Percentiles rank a stretch among this genome's conserved stretches.
These are phyloP conservation scores for Zangia roseola DNA, from an alignment of 768 basidiomycete species.

Conservation along the genomic window DNA sequence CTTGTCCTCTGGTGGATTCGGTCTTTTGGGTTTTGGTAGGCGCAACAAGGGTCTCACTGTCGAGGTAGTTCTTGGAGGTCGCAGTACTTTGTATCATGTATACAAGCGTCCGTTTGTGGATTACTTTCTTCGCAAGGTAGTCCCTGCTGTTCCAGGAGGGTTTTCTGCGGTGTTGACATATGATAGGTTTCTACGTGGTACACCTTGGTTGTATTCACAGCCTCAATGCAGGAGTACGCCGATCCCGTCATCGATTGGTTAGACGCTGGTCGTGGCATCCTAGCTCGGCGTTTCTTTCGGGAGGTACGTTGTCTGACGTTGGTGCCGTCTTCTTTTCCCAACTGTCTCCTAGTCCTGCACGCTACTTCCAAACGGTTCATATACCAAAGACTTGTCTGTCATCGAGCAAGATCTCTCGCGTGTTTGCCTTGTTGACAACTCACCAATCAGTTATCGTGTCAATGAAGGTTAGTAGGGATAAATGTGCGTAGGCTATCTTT, in stretches of 20 bases:
- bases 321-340: neutral
- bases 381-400: conserved; percentile 88
- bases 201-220: conserved; percentile 97
- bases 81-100: conserved; percentile 93
- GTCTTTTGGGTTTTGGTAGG: conserved; percentile 59
- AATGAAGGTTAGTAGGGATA: conserved; percentile 72
- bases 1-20: conserved; percentile 47
- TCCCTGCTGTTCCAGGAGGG: conserved; percentile 14
- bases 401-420: conserved; percentile 89
- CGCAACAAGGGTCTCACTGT: conserved; percentile 80
- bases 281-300: conserved; percentile 86
- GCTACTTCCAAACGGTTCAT: conserved; percentile 87
- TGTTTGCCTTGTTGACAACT: conserved; percentile 95
- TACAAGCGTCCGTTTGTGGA: conserved; percentile 99
- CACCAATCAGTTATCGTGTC: conserved; percentile 86
- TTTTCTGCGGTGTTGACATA: conserved; percentile 6
- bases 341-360: conserved; percentile 73
- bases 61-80: conserved; percentile 86
- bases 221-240: conserved; percentile 99
- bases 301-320: conserved; percentile 56
- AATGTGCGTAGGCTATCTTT: neutral
- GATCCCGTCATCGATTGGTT: conserved; percentile 99
- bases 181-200: conserved; percentile 97
- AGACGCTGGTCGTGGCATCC: conserved; percentile 89
- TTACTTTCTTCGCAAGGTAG: conserved; percentile 85